These are phyloP conservation scores for Zoysia pacifica DNA, from an alignment of 176 grass and related monocot genomes.

Conservation along the genomic window DNA sequence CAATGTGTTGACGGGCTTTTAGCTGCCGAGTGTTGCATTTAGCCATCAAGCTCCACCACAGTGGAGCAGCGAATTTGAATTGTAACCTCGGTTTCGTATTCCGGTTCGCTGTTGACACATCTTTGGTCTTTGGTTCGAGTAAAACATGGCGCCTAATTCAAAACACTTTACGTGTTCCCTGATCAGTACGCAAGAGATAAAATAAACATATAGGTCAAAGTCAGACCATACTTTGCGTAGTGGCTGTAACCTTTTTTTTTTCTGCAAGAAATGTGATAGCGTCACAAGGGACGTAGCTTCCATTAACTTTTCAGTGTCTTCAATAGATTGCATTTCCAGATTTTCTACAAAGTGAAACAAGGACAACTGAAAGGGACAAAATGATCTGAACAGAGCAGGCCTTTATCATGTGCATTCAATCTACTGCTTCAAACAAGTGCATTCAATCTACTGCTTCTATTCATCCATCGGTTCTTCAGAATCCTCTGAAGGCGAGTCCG, in stretches of 20 bases:
- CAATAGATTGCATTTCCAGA: slow-evolving; percentile 35
- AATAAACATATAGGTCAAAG: slow-evolving; percentile 4
- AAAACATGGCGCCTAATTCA: slow-evolving; percentile 30
- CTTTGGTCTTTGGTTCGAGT: slow-evolving; percentile 5
- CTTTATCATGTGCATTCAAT: slow-evolving; percentile 11
- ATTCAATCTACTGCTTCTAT: slow-evolving; percentile 21
- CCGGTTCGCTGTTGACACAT: slow-evolving; percentile 23
- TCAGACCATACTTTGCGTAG: slow-evolving; percentile 24
- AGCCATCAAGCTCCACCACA: slow-evolving; percentile 12
- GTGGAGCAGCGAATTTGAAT: slow-evolving; percentile 22
- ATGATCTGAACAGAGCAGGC: slow-evolving; percentile 24
- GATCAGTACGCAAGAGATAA: background rate
- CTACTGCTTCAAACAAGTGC: slow-evolving; percentile 9
- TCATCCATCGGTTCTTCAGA: slow-evolving; percentile 33
- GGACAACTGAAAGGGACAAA: slow-evolving; percentile 3
- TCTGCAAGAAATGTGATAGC: slow-evolving; percentile 24
- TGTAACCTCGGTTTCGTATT: slow-evolving; percentile 9
- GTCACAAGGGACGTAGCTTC: slow-evolving; percentile 36
- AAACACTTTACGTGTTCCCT: slow-evolving; percentile 27
- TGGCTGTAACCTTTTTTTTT: background rate
- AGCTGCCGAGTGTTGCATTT: background rate
- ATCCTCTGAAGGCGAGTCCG: slow-evolving; percentile 50
- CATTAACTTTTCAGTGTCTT: slow-evolving; percentile 34
- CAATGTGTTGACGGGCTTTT: slow-evolving; percentile 7
- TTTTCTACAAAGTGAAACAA: slow-evolving; percentile 30